These are phyloP conservation scores for Trichothecium roseum DNA, from an alignment of 2,329 filamentous ascomycete species.

Conservation along the genomic window DNA sequence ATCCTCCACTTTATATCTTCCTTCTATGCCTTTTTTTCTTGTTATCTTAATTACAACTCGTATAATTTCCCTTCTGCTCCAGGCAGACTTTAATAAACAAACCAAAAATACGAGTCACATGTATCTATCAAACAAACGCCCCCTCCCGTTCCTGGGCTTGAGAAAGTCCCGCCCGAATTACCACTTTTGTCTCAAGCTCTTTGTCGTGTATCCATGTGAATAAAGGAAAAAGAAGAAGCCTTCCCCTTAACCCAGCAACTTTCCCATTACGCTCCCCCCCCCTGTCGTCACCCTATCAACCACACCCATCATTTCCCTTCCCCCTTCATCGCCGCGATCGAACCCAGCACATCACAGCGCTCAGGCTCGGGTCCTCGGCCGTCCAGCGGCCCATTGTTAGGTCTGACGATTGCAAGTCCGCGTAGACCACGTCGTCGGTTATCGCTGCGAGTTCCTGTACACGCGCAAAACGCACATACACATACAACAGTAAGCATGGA, in stretches of 20 bases:
- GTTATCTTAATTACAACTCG: too few species aligned
- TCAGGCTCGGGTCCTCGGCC: slow-evolving; percentile 48
- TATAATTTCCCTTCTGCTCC: slow-evolving; percentile 2
- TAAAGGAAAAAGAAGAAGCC: slow-evolving; percentile 3
- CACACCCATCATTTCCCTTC: too few species aligned
- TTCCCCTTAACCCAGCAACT: background rate
- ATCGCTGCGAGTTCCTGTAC: slow-evolving; percentile 44
- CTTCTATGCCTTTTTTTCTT: too few species aligned
- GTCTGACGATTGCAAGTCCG: slow-evolving; percentile 42
- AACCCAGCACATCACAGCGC: slow-evolving; percentile 49
- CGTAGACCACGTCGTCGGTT: slow-evolving; percentile 49
- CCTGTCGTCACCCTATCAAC: too few species aligned
- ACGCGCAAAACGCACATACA: too few species aligned
- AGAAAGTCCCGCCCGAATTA: too few species aligned
- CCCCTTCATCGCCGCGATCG: slow-evolving; percentile 2
- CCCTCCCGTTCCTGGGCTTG: too few species aligned
- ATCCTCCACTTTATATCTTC: too few species aligned
- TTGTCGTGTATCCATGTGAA: background rate
- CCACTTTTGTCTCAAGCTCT: background rate
- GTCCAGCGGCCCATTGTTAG: slow-evolving; percentile 49
- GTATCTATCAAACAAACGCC: too few species aligned
- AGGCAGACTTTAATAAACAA: slow-evolving; percentile 4
- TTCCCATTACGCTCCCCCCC: too few species aligned
- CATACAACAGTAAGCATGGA: background rate
- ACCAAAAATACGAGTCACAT: too few species aligned